Percentiles rank a stretch among this genome's conserved stretches.
Evolutionary conservation across 257 asterid species (phyloP).

Genomic region (Jasminum sambac): DNA sequence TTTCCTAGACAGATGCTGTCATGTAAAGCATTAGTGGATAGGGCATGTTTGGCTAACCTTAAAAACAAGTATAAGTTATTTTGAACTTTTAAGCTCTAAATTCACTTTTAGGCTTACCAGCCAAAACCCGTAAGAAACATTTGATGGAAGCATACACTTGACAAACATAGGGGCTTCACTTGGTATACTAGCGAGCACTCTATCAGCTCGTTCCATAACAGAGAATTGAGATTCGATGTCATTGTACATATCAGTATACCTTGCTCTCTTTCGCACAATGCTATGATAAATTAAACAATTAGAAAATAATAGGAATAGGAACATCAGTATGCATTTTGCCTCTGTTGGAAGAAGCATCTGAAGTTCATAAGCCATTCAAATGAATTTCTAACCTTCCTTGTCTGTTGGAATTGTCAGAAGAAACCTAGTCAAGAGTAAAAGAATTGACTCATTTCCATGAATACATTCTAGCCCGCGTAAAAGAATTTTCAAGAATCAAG

Average conservation of each 20-base stretch:
- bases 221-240: slow-evolving; percentile 53
- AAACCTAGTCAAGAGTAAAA: neutral
- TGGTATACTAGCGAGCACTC: slow-evolving; percentile 38
- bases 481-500: neutral
- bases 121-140: slow-evolving; percentile 90
- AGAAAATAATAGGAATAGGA: slow-evolving; percentile 17
- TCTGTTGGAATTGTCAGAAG: neutral
- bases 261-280: slow-evolving; percentile 44
- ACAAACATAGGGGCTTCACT: slow-evolving; percentile 54
- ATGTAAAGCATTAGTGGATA: slow-evolving; percentile 23
- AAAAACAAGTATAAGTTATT: neutral
- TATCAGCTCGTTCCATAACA: slow-evolving; percentile 68
- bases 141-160: slow-evolving; percentile 90
- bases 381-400: neutral
- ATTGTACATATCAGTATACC: slow-evolving; percentile 50
- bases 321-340: slow-evolving; percentile 11
- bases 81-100: slow-evolving; percentile 4
- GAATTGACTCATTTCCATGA: neutral
- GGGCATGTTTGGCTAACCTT: slow-evolving; percentile 6
- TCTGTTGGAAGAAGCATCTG: slow-evolving; percentile 2
- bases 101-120: slow-evolving; percentile 48
- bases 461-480: neutral
- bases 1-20: slow-evolving; percentile 71
- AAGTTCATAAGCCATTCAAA: slow-evolving; percentile 12
- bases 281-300: slow-evolving; percentile 26